These are phyloP conservation scores for Penicillium ochrochloron DNA, from an alignment of 495 filamentous ascomycete genomes.

Conservation along the genomic window DNA sequence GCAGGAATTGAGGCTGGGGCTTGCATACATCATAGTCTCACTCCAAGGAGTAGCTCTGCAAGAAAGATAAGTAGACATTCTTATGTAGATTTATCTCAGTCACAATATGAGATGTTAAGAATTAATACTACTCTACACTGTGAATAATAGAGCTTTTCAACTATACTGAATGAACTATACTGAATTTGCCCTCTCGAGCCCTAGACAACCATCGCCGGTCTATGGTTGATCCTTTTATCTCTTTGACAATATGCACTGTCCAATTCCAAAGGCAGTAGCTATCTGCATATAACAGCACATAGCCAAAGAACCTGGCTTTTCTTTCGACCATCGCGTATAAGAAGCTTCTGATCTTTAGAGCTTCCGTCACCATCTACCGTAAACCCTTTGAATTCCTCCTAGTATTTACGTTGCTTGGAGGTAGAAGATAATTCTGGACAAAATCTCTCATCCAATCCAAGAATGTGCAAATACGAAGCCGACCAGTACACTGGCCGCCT, in stretches of 20 bases:
- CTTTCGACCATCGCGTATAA: background rate
- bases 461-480: slow-evolving; percentile 4
- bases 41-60: no score
- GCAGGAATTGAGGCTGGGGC: slow-evolving; percentile 4
- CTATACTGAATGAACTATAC: no score
- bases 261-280: background rate
- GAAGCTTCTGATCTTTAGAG: background rate
- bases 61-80: no score
- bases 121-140: no score
- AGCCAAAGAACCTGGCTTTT: background rate
- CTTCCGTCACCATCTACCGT: background rate
- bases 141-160: no score
- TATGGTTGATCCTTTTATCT: background rate
- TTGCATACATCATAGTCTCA: background rate
- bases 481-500: background rate
- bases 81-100: no score
- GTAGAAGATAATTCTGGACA: background rate
- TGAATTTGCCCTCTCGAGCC: no score
- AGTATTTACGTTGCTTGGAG: background rate
- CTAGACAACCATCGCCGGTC: background rate
- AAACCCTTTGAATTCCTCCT: background rate
- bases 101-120: no score
- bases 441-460: background rate
- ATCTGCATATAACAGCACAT: background rate
- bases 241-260: background rate